These are phyloP conservation scores for Metschnikowia peoriensis DNA, from an alignment of 805 yeast species.

Conservation along the genomic window DNA sequence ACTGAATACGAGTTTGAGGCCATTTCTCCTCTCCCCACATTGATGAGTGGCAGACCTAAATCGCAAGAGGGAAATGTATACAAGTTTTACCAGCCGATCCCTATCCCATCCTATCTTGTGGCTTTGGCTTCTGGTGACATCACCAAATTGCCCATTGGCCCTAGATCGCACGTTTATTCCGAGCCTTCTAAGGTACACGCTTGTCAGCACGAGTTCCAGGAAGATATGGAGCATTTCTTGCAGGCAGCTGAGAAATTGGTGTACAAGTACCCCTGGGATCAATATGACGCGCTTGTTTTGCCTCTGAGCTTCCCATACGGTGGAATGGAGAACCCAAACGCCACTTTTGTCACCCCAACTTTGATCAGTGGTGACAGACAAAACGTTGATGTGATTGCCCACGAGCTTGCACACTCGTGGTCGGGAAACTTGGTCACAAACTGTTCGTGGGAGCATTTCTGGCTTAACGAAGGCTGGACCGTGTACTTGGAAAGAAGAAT, in stretches of 20 bases:
- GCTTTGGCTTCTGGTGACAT: slow-evolving; percentile 86
- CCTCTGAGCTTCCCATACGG: slow-evolving; percentile 84
- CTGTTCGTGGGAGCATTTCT: slow-evolving; percentile 89
- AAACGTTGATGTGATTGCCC: slow-evolving; percentile 87
- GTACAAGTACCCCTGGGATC: slow-evolving; percentile 81
- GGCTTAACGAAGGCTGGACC: slow-evolving; percentile 97
- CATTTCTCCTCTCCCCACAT: slow-evolving; percentile 62
- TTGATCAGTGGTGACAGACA: slow-evolving; percentile 80
- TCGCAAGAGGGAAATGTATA: slow-evolving; percentile 31
- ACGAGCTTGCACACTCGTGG: slow-evolving; percentile 93
- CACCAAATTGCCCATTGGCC: slow-evolving; percentile 67
- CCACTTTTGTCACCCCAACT: slow-evolving; percentile 90
- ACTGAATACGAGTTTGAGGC: slow-evolving; percentile 59
- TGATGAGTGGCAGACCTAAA: slow-evolving; percentile 63
- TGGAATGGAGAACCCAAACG: slow-evolving; percentile 93
- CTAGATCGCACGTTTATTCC: slow-evolving; percentile 78
- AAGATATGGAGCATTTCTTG: slow-evolving; percentile 79
- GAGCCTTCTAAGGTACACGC: slow-evolving; percentile 68
- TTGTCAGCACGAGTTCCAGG: slow-evolving; percentile 76
- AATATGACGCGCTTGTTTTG: slow-evolving; percentile 75
- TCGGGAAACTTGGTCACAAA: slow-evolving; percentile 89
- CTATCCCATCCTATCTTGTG: slow-evolving; percentile 81
- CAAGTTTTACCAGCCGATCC: slow-evolving; percentile 67
- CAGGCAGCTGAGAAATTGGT: slow-evolving; percentile 72
- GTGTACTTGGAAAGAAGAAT: slow-evolving; percentile 88